phyloP scores from a whole-genome alignment of 352 stramenopile species.

The Phytopythium boreale region DNA sequence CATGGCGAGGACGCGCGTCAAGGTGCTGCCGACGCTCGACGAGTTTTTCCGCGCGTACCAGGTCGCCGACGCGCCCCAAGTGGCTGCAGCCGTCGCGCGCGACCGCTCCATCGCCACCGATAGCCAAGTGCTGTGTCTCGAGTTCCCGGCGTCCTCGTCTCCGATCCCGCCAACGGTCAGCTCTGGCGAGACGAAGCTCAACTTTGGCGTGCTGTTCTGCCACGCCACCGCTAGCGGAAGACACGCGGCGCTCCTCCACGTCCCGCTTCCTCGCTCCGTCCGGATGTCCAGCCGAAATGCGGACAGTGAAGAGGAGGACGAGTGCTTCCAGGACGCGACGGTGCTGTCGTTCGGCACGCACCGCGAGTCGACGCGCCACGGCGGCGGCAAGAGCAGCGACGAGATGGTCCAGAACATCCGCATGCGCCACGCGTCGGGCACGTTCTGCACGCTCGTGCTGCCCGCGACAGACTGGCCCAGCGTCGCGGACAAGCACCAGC shows the following conservation, averaged over 20 bases:
- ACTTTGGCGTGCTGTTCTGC: slow-evolving; percentile 61
- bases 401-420: slow-evolving; percentile 88
- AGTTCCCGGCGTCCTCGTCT: slow-evolving; percentile 23
- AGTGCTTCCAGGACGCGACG: slow-evolving; percentile 64
- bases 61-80: slow-evolving; percentile 26
- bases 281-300: slow-evolving; percentile 12
- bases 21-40: slow-evolving; percentile 35
- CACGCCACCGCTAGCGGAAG: slow-evolving; percentile 20
- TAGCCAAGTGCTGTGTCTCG: slow-evolving; percentile 56
- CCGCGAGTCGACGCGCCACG: slow-evolving; percentile 57
- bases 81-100: slow-evolving; percentile 23
- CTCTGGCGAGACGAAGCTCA: slow-evolving; percentile 18
- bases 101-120: slow-evolving; percentile 21
- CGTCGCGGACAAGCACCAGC: slow-evolving; percentile 35
- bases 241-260: slow-evolving; percentile 38
- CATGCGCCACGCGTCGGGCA: slow-evolving; percentile 77
- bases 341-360: slow-evolving; percentile 56
- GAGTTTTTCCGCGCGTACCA: slow-evolving; percentile 39
- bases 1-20: slow-evolving; percentile 35
- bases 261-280: slow-evolving; percentile 47
- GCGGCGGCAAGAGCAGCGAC: slow-evolving; percentile 68
- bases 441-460: slow-evolving; percentile 68
- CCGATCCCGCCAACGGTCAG: not conserved
- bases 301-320: slow-evolving; percentile 11
- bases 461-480: slow-evolving; percentile 45